These are phyloP conservation scores for Corinectria fuckeliana DNA, from an alignment of 2,329 filamentous ascomycete species.

Conservation along the genomic window DNA sequence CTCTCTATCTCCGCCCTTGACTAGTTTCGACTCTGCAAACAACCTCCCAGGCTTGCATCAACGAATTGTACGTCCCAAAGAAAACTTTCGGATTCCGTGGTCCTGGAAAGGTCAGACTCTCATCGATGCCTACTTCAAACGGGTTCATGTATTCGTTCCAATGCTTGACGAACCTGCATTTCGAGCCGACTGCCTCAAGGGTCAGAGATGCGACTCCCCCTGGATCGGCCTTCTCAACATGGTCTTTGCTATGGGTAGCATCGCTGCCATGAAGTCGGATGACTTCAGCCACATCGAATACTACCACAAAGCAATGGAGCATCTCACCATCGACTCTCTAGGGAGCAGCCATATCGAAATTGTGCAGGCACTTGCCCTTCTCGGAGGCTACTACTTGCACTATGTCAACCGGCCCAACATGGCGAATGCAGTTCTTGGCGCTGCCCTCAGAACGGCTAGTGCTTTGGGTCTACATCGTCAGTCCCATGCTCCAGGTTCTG, in stretches of 20 bases:
- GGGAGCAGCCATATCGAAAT: slow-evolving; percentile 66
- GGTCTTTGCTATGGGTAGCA: slow-evolving; percentile 77
- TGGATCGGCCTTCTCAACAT: slow-evolving; percentile 79
- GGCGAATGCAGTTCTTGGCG: slow-evolving; percentile 75
- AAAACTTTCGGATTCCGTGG: slow-evolving; percentile 60
- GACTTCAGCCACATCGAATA: slow-evolving; percentile 74
- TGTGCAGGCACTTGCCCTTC: slow-evolving; percentile 72
- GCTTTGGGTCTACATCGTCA: slow-evolving; percentile 74
- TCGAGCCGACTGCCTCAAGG: slow-evolving; percentile 37
- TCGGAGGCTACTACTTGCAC: slow-evolving; percentile 79
- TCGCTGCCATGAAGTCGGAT: slow-evolving; percentile 68
- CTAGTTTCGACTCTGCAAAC: slow-evolving; percentile 50
- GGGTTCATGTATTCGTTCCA: slow-evolving; percentile 74
- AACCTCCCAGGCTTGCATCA: slow-evolving; percentile 52
- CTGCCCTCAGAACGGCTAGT: slow-evolving; percentile 74
- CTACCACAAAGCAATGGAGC: slow-evolving; percentile 71
- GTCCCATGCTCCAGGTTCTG: slow-evolving; percentile 19
- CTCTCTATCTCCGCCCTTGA: slow-evolving; percentile 54
- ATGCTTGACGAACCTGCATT: slow-evolving; percentile 77
- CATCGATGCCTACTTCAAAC: slow-evolving; percentile 78
- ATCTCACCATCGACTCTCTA: slow-evolving; percentile 70
- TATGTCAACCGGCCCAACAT: slow-evolving; percentile 79
- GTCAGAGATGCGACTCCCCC: slow-evolving; percentile 61
- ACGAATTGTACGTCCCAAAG: slow-evolving; percentile 52
- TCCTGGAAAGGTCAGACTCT: slow-evolving; percentile 71